These are phyloP conservation scores for Kodamaea neixiangensis DNA, from an alignment of 805 yeast genomes.

Conservation along the genomic window DNA sequence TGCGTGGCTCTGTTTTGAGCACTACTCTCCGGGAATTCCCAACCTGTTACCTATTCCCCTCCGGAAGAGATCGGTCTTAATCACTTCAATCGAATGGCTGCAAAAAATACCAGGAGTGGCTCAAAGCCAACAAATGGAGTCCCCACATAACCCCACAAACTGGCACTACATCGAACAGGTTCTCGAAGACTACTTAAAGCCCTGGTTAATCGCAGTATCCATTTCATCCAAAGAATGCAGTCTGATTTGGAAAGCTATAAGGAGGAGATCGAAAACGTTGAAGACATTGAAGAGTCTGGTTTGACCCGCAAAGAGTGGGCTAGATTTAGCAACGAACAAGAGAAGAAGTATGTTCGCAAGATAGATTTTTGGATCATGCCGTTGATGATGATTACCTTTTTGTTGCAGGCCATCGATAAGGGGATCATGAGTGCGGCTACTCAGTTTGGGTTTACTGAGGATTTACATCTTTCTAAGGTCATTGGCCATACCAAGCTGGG, in stretches of 20 bases:
- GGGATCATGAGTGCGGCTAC: constrained; percentile 5
- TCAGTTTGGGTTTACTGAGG: constrained; percentile 8
- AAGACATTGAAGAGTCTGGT: not conserved
- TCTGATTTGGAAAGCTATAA: not conserved
- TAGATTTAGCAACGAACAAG: not conserved
- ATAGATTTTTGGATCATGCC: constrained; percentile 11
- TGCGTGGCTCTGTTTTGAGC: not conserved
- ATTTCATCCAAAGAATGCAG: not conserved
- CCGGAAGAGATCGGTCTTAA: not conserved
- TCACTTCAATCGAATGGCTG: not conserved
- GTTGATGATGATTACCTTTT: constrained; percentile 10
- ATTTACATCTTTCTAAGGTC: constrained; percentile 1
- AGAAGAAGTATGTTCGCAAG: constrained; percentile 8
- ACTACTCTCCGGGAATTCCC: not conserved
- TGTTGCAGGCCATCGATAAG: constrained; percentile 9
- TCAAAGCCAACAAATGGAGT: not conserved
- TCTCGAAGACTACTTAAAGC: not conserved
- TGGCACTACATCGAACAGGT: no score
- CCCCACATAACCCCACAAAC: not conserved
- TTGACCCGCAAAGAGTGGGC: not conserved
- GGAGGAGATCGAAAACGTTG: not conserved
- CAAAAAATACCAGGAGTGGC: not conserved
- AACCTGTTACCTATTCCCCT: not conserved
- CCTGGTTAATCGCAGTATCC: not conserved
- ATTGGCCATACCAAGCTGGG: not conserved